Percentiles rank a stretch among this genome's conserved stretches.
Evolutionary conservation across 495 filamentous ascomycete genomes (phyloP).

Genomic region (Friedmanniomyces simplex): DNA sequence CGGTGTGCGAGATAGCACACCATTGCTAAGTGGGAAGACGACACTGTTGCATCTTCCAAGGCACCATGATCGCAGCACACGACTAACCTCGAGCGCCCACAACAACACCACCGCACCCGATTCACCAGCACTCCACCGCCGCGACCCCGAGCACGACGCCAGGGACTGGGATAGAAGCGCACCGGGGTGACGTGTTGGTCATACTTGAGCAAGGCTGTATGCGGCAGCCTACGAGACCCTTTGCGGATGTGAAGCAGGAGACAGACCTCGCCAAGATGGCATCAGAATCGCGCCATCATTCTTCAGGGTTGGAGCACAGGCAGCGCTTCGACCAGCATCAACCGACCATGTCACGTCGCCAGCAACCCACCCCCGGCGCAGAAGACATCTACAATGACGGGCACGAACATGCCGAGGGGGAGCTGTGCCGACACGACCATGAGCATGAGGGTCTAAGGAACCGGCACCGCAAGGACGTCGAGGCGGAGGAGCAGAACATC

Average conservation of each 20-base stretch:
- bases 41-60: background rate
- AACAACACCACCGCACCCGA: background rate
- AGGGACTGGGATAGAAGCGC: background rate
- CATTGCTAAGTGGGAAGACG: background rate
- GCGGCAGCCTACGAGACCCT: background rate
- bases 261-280: slow-evolving; percentile 9
- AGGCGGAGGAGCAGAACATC: slow-evolving; percentile 14
- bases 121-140: background rate
- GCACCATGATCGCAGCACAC: background rate
- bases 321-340: background rate
- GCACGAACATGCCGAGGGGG: slow-evolving; percentile 1
- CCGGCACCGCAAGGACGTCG: slow-evolving; percentile 14
- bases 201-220: background rate
- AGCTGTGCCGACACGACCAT: slow-evolving; percentile 11
- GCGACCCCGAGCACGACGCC: background rate
- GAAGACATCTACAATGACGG: slow-evolving; percentile 1
- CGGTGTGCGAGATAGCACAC: background rate
- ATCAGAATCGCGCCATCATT: slow-evolving; percentile 7
- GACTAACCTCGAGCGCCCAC: background rate
- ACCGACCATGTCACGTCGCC: background rate
- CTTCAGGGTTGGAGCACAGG: background rate
- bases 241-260: background rate
- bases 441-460: slow-evolving; percentile 17
- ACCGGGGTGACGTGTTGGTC: background rate
- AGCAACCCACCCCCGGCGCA: slow-evolving; percentile 6